These are phyloP conservation scores for Tetrahymena malaccensis DNA, from an alignment of 73 alveolate species.

Conservation along the genomic window DNA sequence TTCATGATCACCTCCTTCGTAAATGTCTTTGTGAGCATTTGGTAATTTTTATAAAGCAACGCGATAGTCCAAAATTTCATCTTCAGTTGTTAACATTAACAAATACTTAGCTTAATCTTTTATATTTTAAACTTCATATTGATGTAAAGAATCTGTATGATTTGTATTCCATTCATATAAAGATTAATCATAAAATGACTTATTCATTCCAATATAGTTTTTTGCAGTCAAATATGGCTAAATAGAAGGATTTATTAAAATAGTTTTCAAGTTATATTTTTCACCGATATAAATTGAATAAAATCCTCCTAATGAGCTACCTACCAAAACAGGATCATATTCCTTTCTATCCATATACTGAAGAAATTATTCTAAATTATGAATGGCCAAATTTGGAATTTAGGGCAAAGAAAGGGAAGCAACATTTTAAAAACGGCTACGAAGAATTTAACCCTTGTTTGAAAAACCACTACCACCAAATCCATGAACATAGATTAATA, in stretches of 20 bases:
- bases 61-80: neutral
- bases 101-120: neutral
- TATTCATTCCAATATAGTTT: neutral
- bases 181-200: neutral
- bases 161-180: neutral
- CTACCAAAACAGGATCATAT: neutral
- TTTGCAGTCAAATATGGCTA: neutral
- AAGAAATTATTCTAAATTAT: neutral
- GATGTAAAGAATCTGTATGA: neutral
- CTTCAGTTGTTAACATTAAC: neutral
- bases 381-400: neutral
- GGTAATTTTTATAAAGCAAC: neutral
- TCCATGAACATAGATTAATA: neutral
- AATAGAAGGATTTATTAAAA: neutral
- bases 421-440: neutral
- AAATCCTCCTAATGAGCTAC: neutral
- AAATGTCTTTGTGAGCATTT: neutral
- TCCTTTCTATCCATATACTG: neutral
- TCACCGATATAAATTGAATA: neutral
- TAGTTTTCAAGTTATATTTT: neutral
- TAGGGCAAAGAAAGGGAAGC: neutral
- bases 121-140: neutral
- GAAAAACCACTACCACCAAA: neutral
- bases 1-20: neutral
- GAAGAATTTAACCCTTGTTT: neutral